Evolutionary conservation across 176 grass and related monocot species (phyloP).

Genomic region (Oryza glumipatula): DNA sequence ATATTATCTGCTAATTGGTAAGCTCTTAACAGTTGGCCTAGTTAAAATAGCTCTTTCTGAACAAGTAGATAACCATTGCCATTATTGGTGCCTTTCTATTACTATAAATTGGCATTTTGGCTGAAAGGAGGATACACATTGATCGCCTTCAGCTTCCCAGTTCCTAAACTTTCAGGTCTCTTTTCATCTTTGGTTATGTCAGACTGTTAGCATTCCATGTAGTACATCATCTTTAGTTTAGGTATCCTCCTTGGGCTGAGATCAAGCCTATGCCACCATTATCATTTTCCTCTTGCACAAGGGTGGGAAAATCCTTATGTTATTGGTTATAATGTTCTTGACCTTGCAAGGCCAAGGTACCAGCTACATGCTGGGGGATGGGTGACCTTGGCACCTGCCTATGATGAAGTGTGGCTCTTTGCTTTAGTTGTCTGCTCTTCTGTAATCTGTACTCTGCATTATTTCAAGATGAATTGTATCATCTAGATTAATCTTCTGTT

Average conservation of each 20-base stretch:
- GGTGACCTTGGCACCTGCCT: background rate
- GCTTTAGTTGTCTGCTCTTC: conserved; percentile 21
- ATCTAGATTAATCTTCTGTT: conserved; percentile 27
- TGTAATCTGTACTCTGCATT: background rate
- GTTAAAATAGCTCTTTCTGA: conserved; percentile 1
- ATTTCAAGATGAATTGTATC: conserved; percentile 6
- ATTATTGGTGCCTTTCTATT: conserved; percentile 27
- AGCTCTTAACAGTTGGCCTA: conserved; percentile 4
- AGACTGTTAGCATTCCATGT: conserved; percentile 17
- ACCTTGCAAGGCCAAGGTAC: conserved; percentile 60
- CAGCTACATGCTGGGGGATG: background rate
- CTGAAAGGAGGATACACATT: background rate
- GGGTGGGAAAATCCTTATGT: conserved; percentile 56
- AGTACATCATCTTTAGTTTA: background rate
- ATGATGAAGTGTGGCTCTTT: conserved; percentile 12
- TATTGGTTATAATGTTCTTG: conserved; percentile 49
- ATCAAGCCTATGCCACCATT: conserved; percentile 18
- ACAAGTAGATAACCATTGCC: conserved; percentile 4
- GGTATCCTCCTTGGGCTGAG: conserved; percentile 45
- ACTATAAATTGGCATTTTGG: conserved; percentile 18
- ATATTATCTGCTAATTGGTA: background rate
- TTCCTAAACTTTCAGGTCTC: conserved; percentile 4
- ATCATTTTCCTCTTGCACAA: background rate
- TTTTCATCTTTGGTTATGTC: conserved; percentile 7
- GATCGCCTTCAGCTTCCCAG: background rate